Base-by-base conservation (phyloP, 345 rosid species). In the Salix caprea region DNA sequence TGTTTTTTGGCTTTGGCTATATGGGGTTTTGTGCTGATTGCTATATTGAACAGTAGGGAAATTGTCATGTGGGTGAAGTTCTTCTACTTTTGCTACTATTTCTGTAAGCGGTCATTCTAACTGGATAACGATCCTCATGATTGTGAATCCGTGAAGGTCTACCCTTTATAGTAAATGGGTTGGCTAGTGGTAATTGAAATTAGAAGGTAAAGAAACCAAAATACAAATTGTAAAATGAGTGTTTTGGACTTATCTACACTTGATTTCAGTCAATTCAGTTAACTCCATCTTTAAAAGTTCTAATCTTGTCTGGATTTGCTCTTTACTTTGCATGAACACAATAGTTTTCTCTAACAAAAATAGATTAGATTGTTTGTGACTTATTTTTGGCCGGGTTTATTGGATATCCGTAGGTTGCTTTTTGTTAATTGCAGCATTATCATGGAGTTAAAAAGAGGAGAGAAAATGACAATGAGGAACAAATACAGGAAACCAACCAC, bases 401-500 rank as follows among this genome's bases (percentile, higher is more conserved):
- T 67, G 86, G 84, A 86, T 87, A 83, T 79, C 84, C 82, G 75
- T 76, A 80, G 82, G 85, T 87, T 87, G 80, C 76, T 77, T 87
- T 84, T 81, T 82, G 79, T 80, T 85, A 84, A 78, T 74, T 84
- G 90, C 92, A 87, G 93, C 86, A 78, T 82, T 86, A 66, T 87
- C 74, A 87, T 79, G 87, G 85, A 82, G 88, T 83, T 84, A 87
- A 84, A 82, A 85, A 78, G 84, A 78, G 86, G 82, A 87, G 74
- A 82, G 77, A 84, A 79, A 81, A 28, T 91, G 97, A 87, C 88
- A 90, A 79, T 86, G 87, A 91, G 91, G 89, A 89, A 85, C 91
- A 88, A 88, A 89, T 80, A 86, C 92, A 86, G 87, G 87, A 93
- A 87, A 87, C 72, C 94, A 85, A 90, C 88, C 46, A 69, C 89